phyloP scores from a whole-genome alignment of 73 alveolate species.

The Stentor coeruleus region DNA sequence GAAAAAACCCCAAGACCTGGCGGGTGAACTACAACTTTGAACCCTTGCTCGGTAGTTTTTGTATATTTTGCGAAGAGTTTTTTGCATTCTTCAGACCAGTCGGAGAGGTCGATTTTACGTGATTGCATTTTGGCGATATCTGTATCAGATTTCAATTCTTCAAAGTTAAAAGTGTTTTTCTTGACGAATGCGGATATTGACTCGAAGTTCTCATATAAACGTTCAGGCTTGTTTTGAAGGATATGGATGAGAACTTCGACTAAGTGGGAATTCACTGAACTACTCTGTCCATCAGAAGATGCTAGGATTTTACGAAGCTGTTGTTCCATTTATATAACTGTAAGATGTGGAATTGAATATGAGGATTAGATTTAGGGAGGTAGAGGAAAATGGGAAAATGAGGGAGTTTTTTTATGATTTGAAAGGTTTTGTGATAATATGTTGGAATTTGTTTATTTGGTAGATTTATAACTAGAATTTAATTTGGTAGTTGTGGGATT shows the following conservation, averaged over 20 bases:
- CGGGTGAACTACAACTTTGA: constrained; percentile 22
- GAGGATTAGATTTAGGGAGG: too few species aligned
- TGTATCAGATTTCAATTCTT: constrained; percentile 35
- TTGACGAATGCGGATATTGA: constrained; percentile 30
- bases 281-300: not conserved
- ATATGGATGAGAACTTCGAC: not conserved
- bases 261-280: not conserved
- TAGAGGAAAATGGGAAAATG: too few species aligned
- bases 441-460: too few species aligned
- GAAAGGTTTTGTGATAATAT: too few species aligned
- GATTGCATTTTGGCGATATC: constrained; percentile 40
- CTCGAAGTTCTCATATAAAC: constrained; percentile 17
- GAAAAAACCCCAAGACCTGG: constrained; percentile 18
- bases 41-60: constrained; percentile 28
- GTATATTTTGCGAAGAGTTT: constrained; percentile 25
- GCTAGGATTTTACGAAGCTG: too few species aligned
- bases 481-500: too few species aligned
- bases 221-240: not conserved
- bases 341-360: too few species aligned
- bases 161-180: constrained; percentile 42
- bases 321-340: too few species aligned
- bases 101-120: constrained; percentile 33
- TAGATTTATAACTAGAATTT: too few species aligned
- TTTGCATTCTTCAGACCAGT: constrained; percentile 37
- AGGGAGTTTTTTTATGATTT: too few species aligned